These are phyloP conservation scores for Miscanthus lutarioriparius DNA, from an alignment of 176 grass and related monocot genomes.

Conservation along the genomic window DNA sequence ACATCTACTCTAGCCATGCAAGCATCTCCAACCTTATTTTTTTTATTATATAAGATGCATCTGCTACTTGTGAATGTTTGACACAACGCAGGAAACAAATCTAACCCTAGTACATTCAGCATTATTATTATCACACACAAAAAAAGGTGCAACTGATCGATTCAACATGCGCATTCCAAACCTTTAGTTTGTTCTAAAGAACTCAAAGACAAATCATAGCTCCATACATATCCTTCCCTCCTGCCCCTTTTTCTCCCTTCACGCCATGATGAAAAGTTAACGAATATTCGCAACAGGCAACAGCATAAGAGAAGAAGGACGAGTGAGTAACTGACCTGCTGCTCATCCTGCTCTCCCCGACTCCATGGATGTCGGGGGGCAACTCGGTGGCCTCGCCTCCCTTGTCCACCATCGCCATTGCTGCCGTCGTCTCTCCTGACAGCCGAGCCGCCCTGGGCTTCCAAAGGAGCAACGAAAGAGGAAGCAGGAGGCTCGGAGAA, in stretches of 20 bases:
- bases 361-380: conserved; percentile 14
- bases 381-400: background rate
- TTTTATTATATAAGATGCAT: background rate
- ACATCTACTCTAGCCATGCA: background rate
- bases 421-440: background rate
- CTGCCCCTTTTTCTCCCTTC: background rate
- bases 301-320: background rate
- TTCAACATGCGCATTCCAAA: background rate
- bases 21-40: background rate
- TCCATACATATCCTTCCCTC: background rate
- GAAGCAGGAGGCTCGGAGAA: background rate
- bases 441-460: background rate
- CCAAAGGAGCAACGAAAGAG: background rate
- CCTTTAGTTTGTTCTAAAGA: background rate
- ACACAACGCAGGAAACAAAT: background rate
- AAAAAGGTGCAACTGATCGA: background rate
- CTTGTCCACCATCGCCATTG: background rate
- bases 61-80: background rate
- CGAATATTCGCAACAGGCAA: background rate
- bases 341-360: background rate
- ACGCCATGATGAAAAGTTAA: background rate
- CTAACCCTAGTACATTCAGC: no score
- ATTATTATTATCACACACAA: background rate
- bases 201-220: background rate
- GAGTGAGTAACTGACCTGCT: background rate